Base-by-base conservation (phyloP, 1,284 basidiomycete genomes). In the Papiliotrema fonsecae region DNA sequence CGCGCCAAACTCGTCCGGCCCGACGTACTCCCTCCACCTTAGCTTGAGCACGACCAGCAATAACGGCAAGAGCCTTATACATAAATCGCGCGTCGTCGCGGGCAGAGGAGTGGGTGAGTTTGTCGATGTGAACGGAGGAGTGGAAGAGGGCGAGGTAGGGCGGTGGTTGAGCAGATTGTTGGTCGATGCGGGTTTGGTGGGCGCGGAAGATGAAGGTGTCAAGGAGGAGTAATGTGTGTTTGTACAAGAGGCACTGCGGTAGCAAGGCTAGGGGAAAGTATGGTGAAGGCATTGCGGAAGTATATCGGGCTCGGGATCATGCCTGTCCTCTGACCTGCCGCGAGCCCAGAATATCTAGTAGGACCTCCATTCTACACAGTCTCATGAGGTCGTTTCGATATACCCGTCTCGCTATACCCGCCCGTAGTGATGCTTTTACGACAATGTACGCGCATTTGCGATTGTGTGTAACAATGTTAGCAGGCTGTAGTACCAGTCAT, bases 11-110 rank as follows among this genome's bases (percentile, higher is more conserved):
- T 16, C 19, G 18, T 39, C 38, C 7, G 68, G 66, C 14, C 69
- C 69, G 24, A 63, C 61, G 6, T 72, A 72, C 49, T 51, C 61
- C 30, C 49, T 72, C 16, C 57, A 63, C 32, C 55, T 72, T 22
- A 64, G 50, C 7, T 52, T 70, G 10, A 61, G 63, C 2, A 69
- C 64, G 1, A 71, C 69, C 19, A 61, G 59, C 30, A 71, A 71
- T 52, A 69, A 67, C 47, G 69, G 69, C 42, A 72, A 72, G 54
- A 58, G 54, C 24, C 55, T 70, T 21, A 60, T 72, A 24, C 61
- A 64, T 49, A 69, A 69, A 51, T 58, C 64, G 1, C 54, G 64
- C 26, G 56, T 67, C 16, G 58, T 65, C 7, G 54, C 52, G 10
- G 67, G 68, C 31, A 57, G 57, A 49, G 51, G 55, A 6, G 58